Conservation (phyloP, 2,329 filamentous ascomycete genomes). For the Fusarium secorum region DNA sequence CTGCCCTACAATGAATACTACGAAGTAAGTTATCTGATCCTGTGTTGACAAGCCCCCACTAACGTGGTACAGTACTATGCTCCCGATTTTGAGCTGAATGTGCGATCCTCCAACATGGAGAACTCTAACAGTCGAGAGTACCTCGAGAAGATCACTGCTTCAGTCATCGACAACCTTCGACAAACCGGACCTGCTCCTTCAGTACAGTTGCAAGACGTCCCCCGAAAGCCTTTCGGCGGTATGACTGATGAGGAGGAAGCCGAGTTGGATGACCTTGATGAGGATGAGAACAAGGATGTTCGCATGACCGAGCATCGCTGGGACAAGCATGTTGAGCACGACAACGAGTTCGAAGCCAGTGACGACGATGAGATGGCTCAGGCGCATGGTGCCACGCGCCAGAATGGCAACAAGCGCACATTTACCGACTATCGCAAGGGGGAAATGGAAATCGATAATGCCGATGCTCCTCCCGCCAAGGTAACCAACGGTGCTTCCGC, state of each 20-base stretch:
- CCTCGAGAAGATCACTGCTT: constrained; percentile 80
- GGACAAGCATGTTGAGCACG: constrained; percentile 78
- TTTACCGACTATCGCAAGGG: constrained; percentile 61
- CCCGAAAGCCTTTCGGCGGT: constrained; percentile 66
- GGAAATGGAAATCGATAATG: constrained; percentile 51
- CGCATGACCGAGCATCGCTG: constrained; percentile 83
- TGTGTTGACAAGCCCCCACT: constrained; percentile 17
- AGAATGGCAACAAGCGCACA: constrained; percentile 57
- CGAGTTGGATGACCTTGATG: constrained; percentile 74
- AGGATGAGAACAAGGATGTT: constrained; percentile 84
- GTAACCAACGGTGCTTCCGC: constrained; percentile 43
- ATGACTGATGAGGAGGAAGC: constrained; percentile 73
- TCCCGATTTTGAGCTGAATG: constrained; percentile 89
- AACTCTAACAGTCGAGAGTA: constrained; percentile 89
- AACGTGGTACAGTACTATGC: constrained; percentile 77
- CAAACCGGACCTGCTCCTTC: constrained; percentile 88
- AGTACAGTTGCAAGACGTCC: constrained; percentile 86
- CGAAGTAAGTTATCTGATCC: constrained; percentile 60
- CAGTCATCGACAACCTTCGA: constrained; percentile 84
- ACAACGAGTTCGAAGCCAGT: constrained; percentile 85
- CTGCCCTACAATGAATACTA: constrained; percentile 98
- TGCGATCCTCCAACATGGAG: constrained; percentile 86
- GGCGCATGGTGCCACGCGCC: constrained; percentile 72
- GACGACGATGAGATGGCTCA: constrained; percentile 85
- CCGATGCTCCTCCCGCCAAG: constrained; percentile 49